phyloP scores from a whole-genome alignment of 140 eudicot species.

The Ambrosia hybrid region DNA sequence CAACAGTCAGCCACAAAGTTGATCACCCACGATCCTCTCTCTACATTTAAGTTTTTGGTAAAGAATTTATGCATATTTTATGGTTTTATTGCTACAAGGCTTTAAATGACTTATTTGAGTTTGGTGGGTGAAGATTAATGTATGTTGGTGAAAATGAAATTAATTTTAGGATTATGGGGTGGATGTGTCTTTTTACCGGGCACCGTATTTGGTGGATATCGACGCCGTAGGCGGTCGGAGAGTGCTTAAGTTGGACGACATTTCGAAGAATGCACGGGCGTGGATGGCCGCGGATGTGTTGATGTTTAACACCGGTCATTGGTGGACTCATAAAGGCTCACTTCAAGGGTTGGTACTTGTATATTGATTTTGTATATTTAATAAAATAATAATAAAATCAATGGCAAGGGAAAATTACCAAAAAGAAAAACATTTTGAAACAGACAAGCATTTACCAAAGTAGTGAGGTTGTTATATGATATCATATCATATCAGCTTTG shows the following conservation, averaged over 20 bases:
- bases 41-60: conserved; percentile 68
- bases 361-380: no score
- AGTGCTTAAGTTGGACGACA: conserved; percentile 68
- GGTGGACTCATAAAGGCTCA: conserved; percentile 93
- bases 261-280: conserved; percentile 57
- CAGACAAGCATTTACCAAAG: no score
- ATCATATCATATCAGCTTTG: no score
- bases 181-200: conserved; percentile 64
- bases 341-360: conserved; percentile 67
- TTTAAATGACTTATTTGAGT: not conserved
- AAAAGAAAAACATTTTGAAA: no score
- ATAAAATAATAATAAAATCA: no score
- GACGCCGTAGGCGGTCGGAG: conserved; percentile 65
- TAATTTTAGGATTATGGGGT: conserved; percentile 71
- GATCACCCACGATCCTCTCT: conserved; percentile 66
- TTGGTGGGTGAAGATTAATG: conserved; percentile 1
- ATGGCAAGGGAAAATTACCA: no score
- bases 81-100: not conserved
- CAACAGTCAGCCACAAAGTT: conserved; percentile 52
- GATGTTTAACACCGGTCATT: conserved; percentile 85
- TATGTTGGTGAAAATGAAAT: not conserved
- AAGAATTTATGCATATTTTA: not conserved
- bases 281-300: conserved; percentile 82
- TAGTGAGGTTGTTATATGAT: no score
- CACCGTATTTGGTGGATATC: conserved; percentile 88